A percentile compares a stretch with the other conserved stretches of the same genome.
phyloP scores from a whole-genome alignment of 129 eudicot species.

The Kitagawia praeruptora region DNA sequence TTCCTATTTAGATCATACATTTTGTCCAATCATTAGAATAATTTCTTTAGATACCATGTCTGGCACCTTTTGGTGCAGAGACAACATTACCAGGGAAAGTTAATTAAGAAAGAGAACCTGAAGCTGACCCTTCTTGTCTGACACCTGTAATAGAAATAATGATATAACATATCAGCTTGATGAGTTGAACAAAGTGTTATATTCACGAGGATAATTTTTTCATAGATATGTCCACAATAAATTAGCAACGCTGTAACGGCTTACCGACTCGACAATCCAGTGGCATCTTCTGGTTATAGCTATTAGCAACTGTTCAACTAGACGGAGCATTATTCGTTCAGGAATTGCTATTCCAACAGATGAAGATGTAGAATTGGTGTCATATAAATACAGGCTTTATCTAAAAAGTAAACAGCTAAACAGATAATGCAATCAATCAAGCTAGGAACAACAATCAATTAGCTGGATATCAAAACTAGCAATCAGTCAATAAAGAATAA shows the following conservation, averaged over 20 bases:
- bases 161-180: neutral
- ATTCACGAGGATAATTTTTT: neutral
- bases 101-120: conserved; percentile 23
- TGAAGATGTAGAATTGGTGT: too few species aligned
- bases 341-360: too few species aligned
- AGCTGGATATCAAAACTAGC: too few species aligned
- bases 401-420: too few species aligned
- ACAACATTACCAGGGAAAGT: neutral
- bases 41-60: neutral
- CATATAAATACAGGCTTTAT: too few species aligned
- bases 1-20: conserved; percentile 19
- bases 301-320: neutral
- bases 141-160: conserved; percentile 22
- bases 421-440: too few species aligned
- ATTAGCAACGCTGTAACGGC: neutral
- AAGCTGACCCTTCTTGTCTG: conserved; percentile 17
- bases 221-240: neutral
- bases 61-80: neutral
- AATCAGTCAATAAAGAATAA: too few species aligned
- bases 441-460: too few species aligned
- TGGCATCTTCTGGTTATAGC: conserved; percentile 12
- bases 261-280: conserved; percentile 4
- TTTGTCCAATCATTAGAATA: neutral
- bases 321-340: too few species aligned
- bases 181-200: neutral